Percentiles rank a stretch among this genome's conserved stretches.
Evolutionary conservation across 495 filamentous ascomycete genomes (phyloP).

Genomic region (Aspergillus bertholletiae): DNA sequence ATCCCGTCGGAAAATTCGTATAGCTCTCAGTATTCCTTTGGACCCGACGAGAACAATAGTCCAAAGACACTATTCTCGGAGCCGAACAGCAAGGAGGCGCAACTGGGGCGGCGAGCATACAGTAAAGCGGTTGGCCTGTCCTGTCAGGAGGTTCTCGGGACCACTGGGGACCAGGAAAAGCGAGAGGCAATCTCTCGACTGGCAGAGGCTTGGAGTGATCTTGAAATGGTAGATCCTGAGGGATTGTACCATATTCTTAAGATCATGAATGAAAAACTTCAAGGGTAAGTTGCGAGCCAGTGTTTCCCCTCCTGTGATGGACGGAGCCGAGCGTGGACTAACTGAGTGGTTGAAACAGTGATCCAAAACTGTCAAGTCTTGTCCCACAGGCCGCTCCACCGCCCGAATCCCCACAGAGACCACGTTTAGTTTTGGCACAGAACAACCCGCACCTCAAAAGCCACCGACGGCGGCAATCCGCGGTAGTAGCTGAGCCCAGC

Average conservation of each 20-base stretch:
- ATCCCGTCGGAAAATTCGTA: conserved; percentile 38
- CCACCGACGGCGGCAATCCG: conserved; percentile 65
- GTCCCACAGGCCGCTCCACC: conserved; percentile 41
- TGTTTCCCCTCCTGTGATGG: too few relatives aligned
- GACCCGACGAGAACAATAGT: conserved; percentile 43
- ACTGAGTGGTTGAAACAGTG: conserved; percentile 27
- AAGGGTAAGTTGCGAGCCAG: conserved; percentile 42
- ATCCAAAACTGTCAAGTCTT: conserved; percentile 49
- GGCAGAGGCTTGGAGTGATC: conserved; percentile 75
- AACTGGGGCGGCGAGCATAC: conserved; percentile 75
- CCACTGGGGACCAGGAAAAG: conserved; percentile 69
- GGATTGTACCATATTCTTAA: conserved; percentile 81
- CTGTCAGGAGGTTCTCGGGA: conserved; percentile 77
- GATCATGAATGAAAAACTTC: conserved; percentile 59
- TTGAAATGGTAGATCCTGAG: conserved; percentile 88
- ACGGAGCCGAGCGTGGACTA: too few relatives aligned
- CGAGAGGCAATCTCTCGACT: conserved; percentile 76
- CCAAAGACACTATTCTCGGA: conserved; percentile 33
- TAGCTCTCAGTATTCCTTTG: conserved; percentile 27
- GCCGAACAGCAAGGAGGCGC: conserved; percentile 66
- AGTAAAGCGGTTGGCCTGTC: conserved; percentile 73
- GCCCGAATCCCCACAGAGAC: conserved; percentile 43
- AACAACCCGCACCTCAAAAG: conserved; percentile 83
- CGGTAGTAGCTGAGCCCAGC: conserved; percentile 36
- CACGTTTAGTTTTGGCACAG: conserved; percentile 72